Percentiles rank a stretch among this genome's conserved stretches.
These are phyloP conservation scores for Pseudognaphalium luteoalbum DNA, from an alignment of 129 eudicot genomes.

Conservation along the genomic window DNA sequence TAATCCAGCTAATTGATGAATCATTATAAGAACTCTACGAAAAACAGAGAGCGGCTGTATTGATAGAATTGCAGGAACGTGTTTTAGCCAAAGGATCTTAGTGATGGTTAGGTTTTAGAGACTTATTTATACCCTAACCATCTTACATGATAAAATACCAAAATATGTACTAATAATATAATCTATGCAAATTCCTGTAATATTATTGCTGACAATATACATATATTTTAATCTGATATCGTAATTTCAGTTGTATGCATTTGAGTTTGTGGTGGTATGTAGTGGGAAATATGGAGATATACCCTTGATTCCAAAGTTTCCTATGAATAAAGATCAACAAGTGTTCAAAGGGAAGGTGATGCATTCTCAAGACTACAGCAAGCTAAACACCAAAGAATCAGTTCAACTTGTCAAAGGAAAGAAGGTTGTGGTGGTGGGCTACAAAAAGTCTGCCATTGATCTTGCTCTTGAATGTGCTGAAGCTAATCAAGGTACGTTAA, in stretches of 20 bases:
- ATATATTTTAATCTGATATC: not conserved
- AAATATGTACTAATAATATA: too few species aligned
- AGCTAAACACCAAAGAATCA: slow-evolving; percentile 45
- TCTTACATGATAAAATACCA: too few species aligned
- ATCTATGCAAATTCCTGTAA: too few species aligned
- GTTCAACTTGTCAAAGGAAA: slow-evolving; percentile 50
- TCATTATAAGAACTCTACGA: too few species aligned
- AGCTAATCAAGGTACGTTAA: slow-evolving; percentile 64
- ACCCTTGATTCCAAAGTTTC: slow-evolving; percentile 61
- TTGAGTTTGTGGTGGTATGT: slow-evolving; percentile 75
- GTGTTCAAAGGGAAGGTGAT: slow-evolving; percentile 62
- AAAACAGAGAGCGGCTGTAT: too few species aligned
- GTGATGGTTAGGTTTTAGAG: too few species aligned
- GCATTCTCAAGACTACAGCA: slow-evolving; percentile 72
- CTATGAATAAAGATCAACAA: slow-evolving; percentile 60
- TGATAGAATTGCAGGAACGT: too few species aligned
- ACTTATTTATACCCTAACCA: too few species aligned
- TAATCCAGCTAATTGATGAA: too few species aligned
- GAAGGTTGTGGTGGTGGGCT: slow-evolving; percentile 72
- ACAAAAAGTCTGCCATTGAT: slow-evolving; percentile 82
- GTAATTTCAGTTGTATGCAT: slow-evolving; percentile 57
- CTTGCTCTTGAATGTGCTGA: slow-evolving; percentile 78
- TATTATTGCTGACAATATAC: too few species aligned
- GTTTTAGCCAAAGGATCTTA: too few species aligned
- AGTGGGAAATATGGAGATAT: slow-evolving; percentile 77